Conservation (phyloP, 2,329 filamentous ascomycete species). For the Sporothrix sp. region DNA sequence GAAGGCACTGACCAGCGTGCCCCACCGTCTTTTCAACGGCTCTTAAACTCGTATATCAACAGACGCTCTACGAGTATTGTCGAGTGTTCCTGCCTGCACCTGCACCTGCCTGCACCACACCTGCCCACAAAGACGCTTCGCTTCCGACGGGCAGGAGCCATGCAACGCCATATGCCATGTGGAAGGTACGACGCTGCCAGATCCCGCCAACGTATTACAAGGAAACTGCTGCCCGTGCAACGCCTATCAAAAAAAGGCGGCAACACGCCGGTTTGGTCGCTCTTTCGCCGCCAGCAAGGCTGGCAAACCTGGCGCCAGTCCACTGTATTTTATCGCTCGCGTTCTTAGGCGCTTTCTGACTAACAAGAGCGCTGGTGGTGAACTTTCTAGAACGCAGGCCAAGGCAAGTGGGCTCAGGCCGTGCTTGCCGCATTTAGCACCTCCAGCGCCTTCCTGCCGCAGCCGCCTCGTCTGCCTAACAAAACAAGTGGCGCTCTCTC, state of each 20-base stretch:
- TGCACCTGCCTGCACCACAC: too few relatives aligned
- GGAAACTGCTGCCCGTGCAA: neutral
- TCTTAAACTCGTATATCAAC: neutral
- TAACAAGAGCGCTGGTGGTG: too few relatives aligned
- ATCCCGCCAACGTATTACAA: constrained; percentile 1
- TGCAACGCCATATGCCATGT: constrained; percentile 1
- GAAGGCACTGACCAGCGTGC: constrained; percentile 3
- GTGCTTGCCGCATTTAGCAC: constrained; percentile 2
- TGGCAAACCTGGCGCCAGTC: neutral
- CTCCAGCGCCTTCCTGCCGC: neutral
- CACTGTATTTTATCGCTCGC: neutral
- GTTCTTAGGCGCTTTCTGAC: too few relatives aligned
- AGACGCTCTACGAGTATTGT: too few relatives aligned
- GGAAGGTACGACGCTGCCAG: constrained; percentile 2
- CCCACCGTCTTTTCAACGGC: constrained; percentile 3
- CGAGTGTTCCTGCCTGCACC: too few relatives aligned
- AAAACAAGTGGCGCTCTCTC: neutral
- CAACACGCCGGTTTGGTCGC: neutral
- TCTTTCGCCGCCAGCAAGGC: too few relatives aligned
- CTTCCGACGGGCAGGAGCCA: neutral
- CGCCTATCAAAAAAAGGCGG: neutral
- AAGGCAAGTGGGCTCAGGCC: constrained; percentile 1
- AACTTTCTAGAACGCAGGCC: constrained; percentile 19
- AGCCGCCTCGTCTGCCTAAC: constrained; percentile 4
- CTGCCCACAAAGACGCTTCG: neutral